Evolutionary conservation across 805 yeast species (phyloP).

Genomic region (Kuraishia ogatae): DNA sequence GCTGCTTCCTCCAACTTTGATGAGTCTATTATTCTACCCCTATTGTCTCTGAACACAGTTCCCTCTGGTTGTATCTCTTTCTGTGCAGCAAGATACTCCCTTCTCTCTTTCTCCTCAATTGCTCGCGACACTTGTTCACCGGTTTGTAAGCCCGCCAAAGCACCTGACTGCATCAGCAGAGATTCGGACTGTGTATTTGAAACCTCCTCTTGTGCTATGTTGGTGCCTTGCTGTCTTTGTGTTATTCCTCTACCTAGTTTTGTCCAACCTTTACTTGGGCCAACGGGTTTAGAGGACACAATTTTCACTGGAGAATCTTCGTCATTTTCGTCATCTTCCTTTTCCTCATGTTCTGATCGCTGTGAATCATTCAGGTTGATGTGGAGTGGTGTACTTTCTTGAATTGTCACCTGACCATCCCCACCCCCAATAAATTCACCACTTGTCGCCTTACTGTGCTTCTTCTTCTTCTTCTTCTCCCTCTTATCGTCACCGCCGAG

Average conservation of each 20-base stretch:
- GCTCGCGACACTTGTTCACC: slow-evolving; percentile 32
- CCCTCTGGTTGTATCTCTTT: slow-evolving; percentile 8
- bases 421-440: neutral
- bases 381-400: neutral
- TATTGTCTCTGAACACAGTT: slow-evolving; percentile 53
- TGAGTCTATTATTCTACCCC: slow-evolving; percentile 46
- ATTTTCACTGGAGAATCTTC: neutral
- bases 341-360: neutral
- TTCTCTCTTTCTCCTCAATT: slow-evolving; percentile 21
- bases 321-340: neutral
- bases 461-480: slow-evolving; percentile 19
- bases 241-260: slow-evolving; percentile 12
- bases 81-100: slow-evolving; percentile 12
- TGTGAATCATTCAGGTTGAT: neutral
- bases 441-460: slow-evolving; percentile 10
- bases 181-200: slow-evolving; percentile 5
- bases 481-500: slow-evolving; percentile 19
- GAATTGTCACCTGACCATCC: neutral
- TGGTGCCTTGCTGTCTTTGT: neutral
- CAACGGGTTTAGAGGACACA: slow-evolving; percentile 1
- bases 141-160: slow-evolving; percentile 35
- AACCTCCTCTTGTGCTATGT: neutral
- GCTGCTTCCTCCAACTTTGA: slow-evolving; percentile 9
- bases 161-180: slow-evolving; percentile 13
- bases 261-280: slow-evolving; percentile 15